phyloP scores from a whole-genome alignment of 371 early-diverging fungal genomes.

The Encephalitozoon intestinalis region DNA sequence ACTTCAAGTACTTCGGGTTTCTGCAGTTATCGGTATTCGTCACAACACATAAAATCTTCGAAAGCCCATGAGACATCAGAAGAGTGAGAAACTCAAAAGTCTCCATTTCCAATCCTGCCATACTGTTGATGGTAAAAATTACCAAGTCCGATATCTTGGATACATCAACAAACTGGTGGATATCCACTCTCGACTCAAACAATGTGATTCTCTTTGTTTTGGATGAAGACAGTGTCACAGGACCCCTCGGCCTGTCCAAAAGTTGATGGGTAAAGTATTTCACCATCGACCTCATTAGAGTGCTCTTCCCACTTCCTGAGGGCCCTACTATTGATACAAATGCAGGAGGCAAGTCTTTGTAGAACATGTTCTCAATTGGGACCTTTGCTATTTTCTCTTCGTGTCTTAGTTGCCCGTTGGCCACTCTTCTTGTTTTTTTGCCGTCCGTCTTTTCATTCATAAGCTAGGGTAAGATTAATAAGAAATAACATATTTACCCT shows the following conservation, averaged over 20 bases:
- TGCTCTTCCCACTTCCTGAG: constrained; percentile 47
- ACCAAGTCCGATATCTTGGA: constrained; percentile 93
- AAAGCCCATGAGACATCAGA: constrained; percentile 87
- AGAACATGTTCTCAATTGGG: constrained; percentile 50
- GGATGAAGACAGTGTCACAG: constrained; percentile 45
- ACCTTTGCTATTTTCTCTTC: constrained; percentile 26
- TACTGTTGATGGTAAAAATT: constrained; percentile 82
- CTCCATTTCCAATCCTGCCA: constrained; percentile 89
- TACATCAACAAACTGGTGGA: constrained; percentile 88
- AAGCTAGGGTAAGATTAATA: background rate
- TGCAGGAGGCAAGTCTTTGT: constrained; percentile 53
- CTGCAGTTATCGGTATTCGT: constrained; percentile 28
- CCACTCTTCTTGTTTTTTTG: background rate
- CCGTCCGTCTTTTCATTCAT: background rate
- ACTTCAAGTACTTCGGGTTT: constrained; percentile 30
- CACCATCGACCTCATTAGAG: constrained; percentile 44
- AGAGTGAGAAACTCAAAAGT: constrained; percentile 95
- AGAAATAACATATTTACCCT: background rate
- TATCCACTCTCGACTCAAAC: constrained; percentile 63
- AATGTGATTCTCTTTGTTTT: constrained; percentile 45
- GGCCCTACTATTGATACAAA: constrained; percentile 53
- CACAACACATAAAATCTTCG: constrained; percentile 66
- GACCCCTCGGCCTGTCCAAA: constrained; percentile 24
- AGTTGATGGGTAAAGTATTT: constrained; percentile 43
- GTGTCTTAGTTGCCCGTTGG: background rate